These are phyloP conservation scores for Malania oleifera DNA, from an alignment of 164 flowering plant genomes.

Conservation along the genomic window DNA sequence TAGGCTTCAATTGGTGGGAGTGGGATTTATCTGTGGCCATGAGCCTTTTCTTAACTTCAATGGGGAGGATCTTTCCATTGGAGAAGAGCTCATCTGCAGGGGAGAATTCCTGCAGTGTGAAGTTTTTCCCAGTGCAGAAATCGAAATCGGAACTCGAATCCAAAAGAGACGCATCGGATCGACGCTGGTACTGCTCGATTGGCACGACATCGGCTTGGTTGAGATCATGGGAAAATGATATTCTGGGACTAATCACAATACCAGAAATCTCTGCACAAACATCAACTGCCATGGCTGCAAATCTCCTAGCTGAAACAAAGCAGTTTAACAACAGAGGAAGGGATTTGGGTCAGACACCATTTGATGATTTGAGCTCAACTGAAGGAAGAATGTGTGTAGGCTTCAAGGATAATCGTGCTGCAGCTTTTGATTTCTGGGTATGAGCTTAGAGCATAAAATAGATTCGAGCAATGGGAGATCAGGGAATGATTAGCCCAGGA, in stretches of 20 bases:
- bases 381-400: slow-evolving; percentile 2
- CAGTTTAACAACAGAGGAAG: neutral
- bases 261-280: slow-evolving; percentile 47
- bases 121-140: slow-evolving; percentile 40
- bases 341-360: too few relatives aligned
- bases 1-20: slow-evolving; percentile 9
- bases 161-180: slow-evolving; percentile 30
- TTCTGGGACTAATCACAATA: slow-evolving; percentile 53
- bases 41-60: slow-evolving; percentile 27
- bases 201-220: slow-evolving; percentile 25
- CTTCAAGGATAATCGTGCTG: slow-evolving; percentile 4
- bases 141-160: slow-evolving; percentile 49
- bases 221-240: slow-evolving; percentile 75
- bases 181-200: slow-evolving; percentile 12
- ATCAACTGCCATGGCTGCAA: slow-evolving; percentile 46
- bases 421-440: slow-evolving; percentile 8
- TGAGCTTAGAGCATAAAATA: neutral
- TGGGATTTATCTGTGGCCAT: neutral
- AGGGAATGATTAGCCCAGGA: neutral
- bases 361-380: neutral
- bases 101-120: slow-evolving; percentile 30
- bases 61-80: slow-evolving; percentile 63
- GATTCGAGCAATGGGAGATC: neutral
- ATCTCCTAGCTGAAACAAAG: neutral
- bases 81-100: slow-evolving; percentile 76